Percentiles rank a stretch among this genome's conserved stretches.
phyloP scores from a whole-genome alignment of 1,284 basidiomycete genomes.

The Irpex sp. region DNA sequence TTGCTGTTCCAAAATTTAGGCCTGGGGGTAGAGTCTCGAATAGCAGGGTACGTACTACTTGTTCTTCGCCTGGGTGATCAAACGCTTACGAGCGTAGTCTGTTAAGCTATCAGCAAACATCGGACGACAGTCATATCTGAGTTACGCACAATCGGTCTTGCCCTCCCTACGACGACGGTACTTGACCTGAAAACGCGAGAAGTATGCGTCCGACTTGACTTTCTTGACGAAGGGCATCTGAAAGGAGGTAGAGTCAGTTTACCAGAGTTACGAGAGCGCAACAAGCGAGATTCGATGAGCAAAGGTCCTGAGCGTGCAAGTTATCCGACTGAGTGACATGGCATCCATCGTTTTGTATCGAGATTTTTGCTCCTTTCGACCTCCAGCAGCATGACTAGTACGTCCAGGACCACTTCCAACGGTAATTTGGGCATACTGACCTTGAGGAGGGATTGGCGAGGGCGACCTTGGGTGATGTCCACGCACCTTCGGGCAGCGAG shows the following conservation, averaged over 20 bases:
- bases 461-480: conserved; percentile 22
- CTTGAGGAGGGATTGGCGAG: conserved; percentile 43
- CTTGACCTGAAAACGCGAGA: conserved; percentile 96
- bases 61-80: conserved; percentile 98
- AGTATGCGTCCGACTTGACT: conserved; percentile 89
- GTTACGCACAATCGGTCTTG: conserved; percentile 86
- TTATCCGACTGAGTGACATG: conserved; percentile 28
- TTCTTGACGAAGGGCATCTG: conserved; percentile 90
- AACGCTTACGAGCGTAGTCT: conserved; percentile 97
- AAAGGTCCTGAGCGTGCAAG: conserved; percentile 7
- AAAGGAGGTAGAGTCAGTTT: conserved; percentile 12
- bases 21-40: neutral
- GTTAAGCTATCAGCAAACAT: neutral
- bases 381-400: neutral
- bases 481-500: conserved; percentile 1
- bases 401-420: neutral
- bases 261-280: neutral
- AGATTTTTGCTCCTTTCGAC: neutral
- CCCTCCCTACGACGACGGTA: conserved; percentile 95
- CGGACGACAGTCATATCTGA: neutral
- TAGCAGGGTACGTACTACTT: conserved; percentile 73
- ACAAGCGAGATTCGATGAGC: neutral
- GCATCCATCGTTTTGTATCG: conserved; percentile 23
- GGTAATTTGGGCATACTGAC: conserved; percentile 33
- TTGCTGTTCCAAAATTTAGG: conserved; percentile 44